These are phyloP conservation scores for Aspergillus awamori DNA, from an alignment of 2,329 filamentous ascomycete genomes.

Conservation along the genomic window DNA sequence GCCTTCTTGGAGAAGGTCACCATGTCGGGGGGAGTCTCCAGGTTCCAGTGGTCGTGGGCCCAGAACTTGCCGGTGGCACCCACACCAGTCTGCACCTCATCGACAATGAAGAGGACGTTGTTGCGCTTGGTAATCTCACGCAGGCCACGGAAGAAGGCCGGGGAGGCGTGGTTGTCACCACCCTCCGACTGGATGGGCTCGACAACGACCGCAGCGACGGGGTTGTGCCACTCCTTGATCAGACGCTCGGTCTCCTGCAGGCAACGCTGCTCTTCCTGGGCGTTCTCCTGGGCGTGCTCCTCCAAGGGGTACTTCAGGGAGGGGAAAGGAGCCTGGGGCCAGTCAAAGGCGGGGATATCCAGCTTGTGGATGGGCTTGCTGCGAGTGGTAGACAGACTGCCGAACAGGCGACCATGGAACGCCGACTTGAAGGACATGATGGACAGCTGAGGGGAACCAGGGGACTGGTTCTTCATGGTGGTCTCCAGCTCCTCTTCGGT, in stretches of 20 bases:
- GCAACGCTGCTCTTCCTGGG: conserved; percentile 76
- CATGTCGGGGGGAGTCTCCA: conserved; percentile 80
- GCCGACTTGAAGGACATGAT: conserved; percentile 86
- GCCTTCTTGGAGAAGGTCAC: conserved; percentile 96
- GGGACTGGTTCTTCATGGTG: conserved; percentile 78
- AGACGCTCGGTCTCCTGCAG: conserved; percentile 81
- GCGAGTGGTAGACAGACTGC: conserved; percentile 82
- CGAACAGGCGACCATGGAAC: conserved; percentile 91
- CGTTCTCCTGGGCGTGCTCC: conserved; percentile 77
- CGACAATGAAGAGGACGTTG: conserved; percentile 82
- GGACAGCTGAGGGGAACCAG: conserved; percentile 76
- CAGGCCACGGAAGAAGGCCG: conserved; percentile 82
- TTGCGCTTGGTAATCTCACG: conserved; percentile 70
- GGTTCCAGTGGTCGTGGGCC: conserved; percentile 94
- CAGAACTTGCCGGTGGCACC: conserved; percentile 94
- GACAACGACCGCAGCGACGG: conserved; percentile 78
- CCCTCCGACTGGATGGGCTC: conserved; percentile 94
- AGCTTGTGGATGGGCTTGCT: conserved; percentile 94
- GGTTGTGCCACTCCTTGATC: conserved; percentile 75
- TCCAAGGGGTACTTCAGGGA: conserved; percentile 83
- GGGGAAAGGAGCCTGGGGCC: conserved; percentile 89
- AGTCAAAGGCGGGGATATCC: conserved; percentile 92
- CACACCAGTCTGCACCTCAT: conserved; percentile 92
- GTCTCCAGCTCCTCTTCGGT: conserved; percentile 72
- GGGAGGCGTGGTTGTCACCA: conserved; percentile 90